Base-by-base conservation (phyloP, 257 asterid species). In the Eustoma russellianum region DNA sequence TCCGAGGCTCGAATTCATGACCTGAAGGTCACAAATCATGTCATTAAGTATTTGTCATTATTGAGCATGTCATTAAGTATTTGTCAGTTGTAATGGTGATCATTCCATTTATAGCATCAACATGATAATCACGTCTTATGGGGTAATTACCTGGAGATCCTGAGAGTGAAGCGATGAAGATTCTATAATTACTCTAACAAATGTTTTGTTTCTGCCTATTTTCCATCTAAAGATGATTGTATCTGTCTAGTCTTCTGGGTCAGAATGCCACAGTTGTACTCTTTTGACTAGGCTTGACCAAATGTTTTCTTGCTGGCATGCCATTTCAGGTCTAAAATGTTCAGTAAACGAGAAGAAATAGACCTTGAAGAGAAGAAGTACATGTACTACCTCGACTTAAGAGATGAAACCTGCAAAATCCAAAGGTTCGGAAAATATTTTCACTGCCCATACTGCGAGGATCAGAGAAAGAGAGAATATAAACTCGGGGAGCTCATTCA, bases 401-500 rank as follows among this genome's bases (percentile, higher is more conserved):
- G 79, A 57, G 82, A 81, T 59, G 75, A 57, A 67, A 71, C 33
- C 35, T 66, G 77, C 57, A 79, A 62, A 64, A 62, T 81, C 49
- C 63, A 46, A 51, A 67, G 79, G 55, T 57, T 76, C 66, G 86
- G 86, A 50, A 71, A 63, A 61, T 65, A 77, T 57, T 64, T 74
- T 33, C 30, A 28, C 6, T 89, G 95, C 72, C 97, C 95, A 15
- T 83, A 65, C 50, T 89, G 97, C 57, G 63, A 13, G 55, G 68
- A 77, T 66, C 47, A 14, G 18, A 50, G 65, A 58, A 70, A 70
- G 62, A 67, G 49, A 56, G 94, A 85, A n/a, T 85, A 88, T 66
- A 63, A 59, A 35, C 16, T 69, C 45, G 33, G 33, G 13, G 95
- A 79, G 67, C 82, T 88, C 61, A 74, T 68, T 57, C 64, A 73